Conservation (phyloP, 176 grass and related monocot species). For the Panicum miliaceum region DNA sequence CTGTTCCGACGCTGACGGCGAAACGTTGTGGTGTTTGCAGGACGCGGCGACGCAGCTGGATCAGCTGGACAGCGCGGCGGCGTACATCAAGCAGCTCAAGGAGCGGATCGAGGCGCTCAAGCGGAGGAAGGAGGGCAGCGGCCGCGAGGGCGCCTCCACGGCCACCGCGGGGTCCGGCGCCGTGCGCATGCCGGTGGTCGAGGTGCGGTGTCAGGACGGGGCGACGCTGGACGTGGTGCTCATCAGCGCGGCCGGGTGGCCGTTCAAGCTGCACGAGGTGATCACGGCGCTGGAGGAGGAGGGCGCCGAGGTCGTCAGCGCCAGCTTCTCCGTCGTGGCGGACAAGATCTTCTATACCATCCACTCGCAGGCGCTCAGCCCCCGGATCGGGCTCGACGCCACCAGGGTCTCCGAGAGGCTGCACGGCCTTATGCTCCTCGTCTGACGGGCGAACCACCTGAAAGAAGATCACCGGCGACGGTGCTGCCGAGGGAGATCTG, state of each 20-base stretch:
- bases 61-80: conserved; percentile 67
- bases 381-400: conserved; percentile 62
- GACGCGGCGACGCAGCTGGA: conserved; percentile 69
- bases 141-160: not conserved
- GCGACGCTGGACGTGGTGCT: conserved; percentile 76
- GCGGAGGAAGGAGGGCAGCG: conserved; percentile 26
- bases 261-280: conserved; percentile 75
- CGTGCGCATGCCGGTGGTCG: conserved; percentile 56
- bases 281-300: conserved; percentile 81
- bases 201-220: conserved; percentile 59
- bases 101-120: conserved; percentile 57
- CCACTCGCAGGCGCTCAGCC: conserved; percentile 73
- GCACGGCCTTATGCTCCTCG: conserved; percentile 43
- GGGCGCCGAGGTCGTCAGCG: conserved; percentile 79
- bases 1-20: not conserved
- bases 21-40: conserved; percentile 9
- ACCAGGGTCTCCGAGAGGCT: conserved; percentile 58
- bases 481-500: no score
- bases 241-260: conserved; percentile 42
- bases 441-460: no score
- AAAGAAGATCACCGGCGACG: no score
- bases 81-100: conserved; percentile 71
- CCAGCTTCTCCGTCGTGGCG: conserved; percentile 68
- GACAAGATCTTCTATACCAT: conserved; percentile 89
- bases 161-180: not conserved